phyloP scores from a whole-genome alignment of 1,284 basidiomycete species.

The Mycena sp. region DNA sequence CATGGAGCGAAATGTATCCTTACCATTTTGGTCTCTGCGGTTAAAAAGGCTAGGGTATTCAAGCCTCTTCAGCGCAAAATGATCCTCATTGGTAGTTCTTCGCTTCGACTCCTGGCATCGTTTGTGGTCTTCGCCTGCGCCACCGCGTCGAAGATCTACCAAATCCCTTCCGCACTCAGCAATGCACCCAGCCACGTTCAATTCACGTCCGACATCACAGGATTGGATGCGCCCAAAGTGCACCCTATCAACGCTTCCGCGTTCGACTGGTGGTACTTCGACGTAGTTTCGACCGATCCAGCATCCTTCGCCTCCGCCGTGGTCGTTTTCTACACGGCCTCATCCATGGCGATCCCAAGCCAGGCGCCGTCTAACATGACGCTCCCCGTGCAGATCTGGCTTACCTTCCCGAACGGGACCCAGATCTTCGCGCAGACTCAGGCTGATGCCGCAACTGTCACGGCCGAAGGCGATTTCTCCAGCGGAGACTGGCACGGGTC shows the following conservation, averaged over 20 bases:
- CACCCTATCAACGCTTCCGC: conserved; percentile 26
- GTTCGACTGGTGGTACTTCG: conserved; percentile 35
- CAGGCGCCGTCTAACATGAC: not conserved
- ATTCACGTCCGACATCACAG: not conserved
- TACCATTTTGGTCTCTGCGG: too few relatives aligned
- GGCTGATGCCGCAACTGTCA: conserved; percentile 12
- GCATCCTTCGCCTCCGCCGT: conserved; percentile 20
- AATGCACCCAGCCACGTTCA: too few relatives aligned
- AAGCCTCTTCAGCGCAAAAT: too few relatives aligned
- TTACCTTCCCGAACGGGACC: conserved; percentile 22
- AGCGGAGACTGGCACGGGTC: conserved; percentile 28
- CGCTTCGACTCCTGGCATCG: too few relatives aligned
- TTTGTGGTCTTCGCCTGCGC: too few relatives aligned
- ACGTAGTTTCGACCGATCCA: conserved; percentile 25
- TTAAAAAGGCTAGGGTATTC: too few relatives aligned
- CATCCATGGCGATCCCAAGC: conserved; percentile 2
- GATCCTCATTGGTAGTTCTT: too few relatives aligned
- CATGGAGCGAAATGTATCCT: too few relatives aligned
- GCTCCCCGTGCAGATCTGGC: conserved; percentile 12
- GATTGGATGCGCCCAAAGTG: conserved; percentile 27
- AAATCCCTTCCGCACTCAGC: too few relatives aligned
- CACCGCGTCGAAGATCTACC: too few relatives aligned
- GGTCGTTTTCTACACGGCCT: conserved; percentile 25
- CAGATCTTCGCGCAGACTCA: not conserved
- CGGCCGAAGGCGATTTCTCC: conserved; percentile 2